These are phyloP conservation scores for Candida cerambycidarum DNA, from an alignment of 805 yeast genomes.

Conservation along the genomic window DNA sequence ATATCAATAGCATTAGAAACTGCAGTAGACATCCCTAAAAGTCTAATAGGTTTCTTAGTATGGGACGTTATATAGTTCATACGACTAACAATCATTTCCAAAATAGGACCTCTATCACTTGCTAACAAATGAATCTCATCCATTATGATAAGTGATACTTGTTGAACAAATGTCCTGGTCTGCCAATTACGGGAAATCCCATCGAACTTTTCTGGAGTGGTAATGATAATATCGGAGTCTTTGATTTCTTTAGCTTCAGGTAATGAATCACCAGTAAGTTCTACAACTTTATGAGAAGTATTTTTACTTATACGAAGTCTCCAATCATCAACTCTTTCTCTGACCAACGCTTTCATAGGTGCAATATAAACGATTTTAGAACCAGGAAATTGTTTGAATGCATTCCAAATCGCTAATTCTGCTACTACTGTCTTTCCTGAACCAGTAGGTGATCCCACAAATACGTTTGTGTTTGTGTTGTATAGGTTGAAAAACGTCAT, in stretches of 20 bases:
- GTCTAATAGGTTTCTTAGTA: conserved; percentile 59
- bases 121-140: conserved; percentile 84
- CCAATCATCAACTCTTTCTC: conserved; percentile 87
- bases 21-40: conserved; percentile 81
- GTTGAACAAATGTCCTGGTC: conserved; percentile 70
- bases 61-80: conserved; percentile 69
- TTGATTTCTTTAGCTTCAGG: conserved; percentile 68
- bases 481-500: conserved; percentile 92
- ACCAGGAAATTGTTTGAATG: conserved; percentile 77
- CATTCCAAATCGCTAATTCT: conserved; percentile 96
- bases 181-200: conserved; percentile 89
- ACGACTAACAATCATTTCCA: conserved; percentile 87
- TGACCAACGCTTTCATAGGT: conserved; percentile 84
- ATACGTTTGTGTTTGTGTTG: conserved; percentile 72
- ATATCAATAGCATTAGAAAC: conserved; percentile 83
- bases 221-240: conserved; percentile 71
- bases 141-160: conserved; percentile 75
- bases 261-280: conserved; percentile 78
- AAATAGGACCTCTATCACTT: conserved; percentile 82
- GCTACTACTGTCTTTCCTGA: conserved; percentile 98
- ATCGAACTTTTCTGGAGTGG: conserved; percentile 86
- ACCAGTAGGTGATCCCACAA: conserved; percentile 98
- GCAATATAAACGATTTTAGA: conserved; percentile 84
- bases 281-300: conserved; percentile 59
- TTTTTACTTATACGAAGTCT: conserved; percentile 47